Percentiles rank a stretch among this genome's conserved stretches.
Conservation (phyloP, 768 basidiomycete genomes). For the Hysterangium stoloniferum region DNA sequence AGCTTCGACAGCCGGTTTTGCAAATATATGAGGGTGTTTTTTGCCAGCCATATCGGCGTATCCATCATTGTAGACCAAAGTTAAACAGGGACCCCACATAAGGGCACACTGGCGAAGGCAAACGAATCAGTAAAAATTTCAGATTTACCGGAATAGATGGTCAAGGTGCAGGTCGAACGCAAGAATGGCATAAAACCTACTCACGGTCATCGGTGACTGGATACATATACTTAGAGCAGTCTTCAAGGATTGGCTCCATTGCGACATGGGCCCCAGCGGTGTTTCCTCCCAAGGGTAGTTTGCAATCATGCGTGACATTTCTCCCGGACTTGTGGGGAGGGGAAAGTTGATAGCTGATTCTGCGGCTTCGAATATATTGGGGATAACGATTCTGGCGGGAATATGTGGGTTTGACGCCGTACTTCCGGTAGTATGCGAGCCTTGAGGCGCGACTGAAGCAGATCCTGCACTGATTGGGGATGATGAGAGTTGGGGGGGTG, state of each 20-base stretch:
- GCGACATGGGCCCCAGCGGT: conserved; percentile 11
- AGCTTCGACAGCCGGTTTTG: conserved; percentile 15
- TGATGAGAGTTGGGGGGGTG: neutral
- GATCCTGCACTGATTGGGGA: neutral
- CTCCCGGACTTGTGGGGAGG: neutral
- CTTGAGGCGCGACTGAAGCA: neutral
- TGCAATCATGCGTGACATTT: conserved; percentile 14
- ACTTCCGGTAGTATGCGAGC: neutral
- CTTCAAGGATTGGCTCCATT: conserved; percentile 14
- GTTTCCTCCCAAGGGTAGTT: conserved; percentile 16
- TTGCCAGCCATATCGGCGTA: conserved; percentile 17
- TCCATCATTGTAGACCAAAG: conserved; percentile 19
- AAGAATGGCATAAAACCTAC: neutral
- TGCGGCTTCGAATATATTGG: neutral
- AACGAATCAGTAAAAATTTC: neutral
- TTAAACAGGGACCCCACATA: conserved; percentile 18
- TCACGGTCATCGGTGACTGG: conserved; percentile 13
- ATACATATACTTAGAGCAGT: conserved; percentile 12
- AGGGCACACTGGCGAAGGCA: conserved; percentile 12
- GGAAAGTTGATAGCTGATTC: neutral
- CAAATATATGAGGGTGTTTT: conserved; percentile 21
- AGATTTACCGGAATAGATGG: neutral
- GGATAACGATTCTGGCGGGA: neutral
- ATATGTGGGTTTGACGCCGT: neutral
- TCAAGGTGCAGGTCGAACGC: neutral